Evolutionary conservation across 2,329 filamentous ascomycete species (phyloP), one percentile per base, ranked within the genome.

Genomic region (Aspergillus awamori): DNA sequence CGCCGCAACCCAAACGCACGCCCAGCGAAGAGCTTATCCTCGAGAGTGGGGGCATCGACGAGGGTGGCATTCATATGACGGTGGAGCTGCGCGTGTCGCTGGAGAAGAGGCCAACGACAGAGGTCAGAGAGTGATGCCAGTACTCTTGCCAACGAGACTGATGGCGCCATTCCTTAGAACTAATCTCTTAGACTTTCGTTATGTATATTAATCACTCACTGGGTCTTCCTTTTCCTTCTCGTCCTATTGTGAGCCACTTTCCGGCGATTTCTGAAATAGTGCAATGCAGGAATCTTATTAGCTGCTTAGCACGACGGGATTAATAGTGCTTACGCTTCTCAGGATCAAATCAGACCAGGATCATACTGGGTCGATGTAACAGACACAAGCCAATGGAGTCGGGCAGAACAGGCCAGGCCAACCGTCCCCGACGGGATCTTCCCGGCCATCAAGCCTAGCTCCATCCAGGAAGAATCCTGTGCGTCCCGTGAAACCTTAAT

Each of bases 21-120:
- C 67, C 70, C 2, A 72, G 71, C 15, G 70, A 72, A 49, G 69
- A 73, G 33, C 60, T 71, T 8, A 71, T 73, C 45, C 51, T 73
- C 26, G 55, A 62, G 1, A 63, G 52, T 41, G 59, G 56, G 1
- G 69, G 69, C 26, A 61, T 53, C 0, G 61, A 53, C 11, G 62
- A 52, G 17, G 69, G 65, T 4, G 65, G 63, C 2, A 71, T 72
- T 30, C 66, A 69, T 51, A 69, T 69, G 65, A 73, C 71, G 6
- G 65, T 72, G 15, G 70, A 72, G 49, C 72, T 72, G 38, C 66
- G 62, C 1, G 70, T 73, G 3, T 69, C 66, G 8, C 54, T 61
- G 8, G 68, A 69, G 43, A 33, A 52, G 36, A 53, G 33, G 22
- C 15, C 36, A 17, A 20, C 49, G 38, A 30, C 8, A 15, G 52